Base-by-base conservation (phyloP, 2,329 filamentous ascomycete genomes). In the Didymella pomorum region DNA sequence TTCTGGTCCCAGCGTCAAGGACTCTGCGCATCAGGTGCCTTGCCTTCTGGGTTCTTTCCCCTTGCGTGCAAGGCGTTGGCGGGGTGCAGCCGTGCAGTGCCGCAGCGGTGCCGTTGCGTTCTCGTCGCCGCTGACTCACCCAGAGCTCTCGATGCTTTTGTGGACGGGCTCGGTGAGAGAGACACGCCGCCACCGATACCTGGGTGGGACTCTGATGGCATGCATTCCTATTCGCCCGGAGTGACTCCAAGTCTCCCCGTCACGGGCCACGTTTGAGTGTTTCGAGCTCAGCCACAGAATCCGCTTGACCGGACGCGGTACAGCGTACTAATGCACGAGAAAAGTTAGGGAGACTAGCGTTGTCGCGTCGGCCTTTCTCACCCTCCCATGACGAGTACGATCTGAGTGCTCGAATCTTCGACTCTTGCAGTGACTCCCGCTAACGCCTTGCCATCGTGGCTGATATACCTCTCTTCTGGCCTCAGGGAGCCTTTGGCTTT, bases 401-500 rank as follows among this genome's bases (percentile, higher is more conserved):
- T 44, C 35, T 55, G 57, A 50, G 35, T 63, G 61, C 66, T 69
- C 65, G 68, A 70, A 69, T 52, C 68, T 70, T 70, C 68, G 51
- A 52, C 41, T 48, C n/a, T 43, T 50, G 56, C 60, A 69, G 46
- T 61, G 62, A 58, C 61, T 68, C 62, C 64, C 67, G 65, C 71
- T 73, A 71, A 56, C 58, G 58, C 51, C 42, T 66, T 62, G 65
- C 65, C 68, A 55, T 61, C 53, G 60, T 53, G 65, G 62, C 62
- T 62, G 43, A 65, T 56, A 68, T 66, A 62, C 69, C 59, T 62
- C 56, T 55, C 63, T 68, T 66, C 61, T 71, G 70, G 72, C 71
- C 67, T 61, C 62, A 52, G 62, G 58, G 63, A 61, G 67, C 61
- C 65, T 59, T 62, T 51, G 41, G 23, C 58, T 65, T 31, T 62